Base-by-base conservation (phyloP, 2,329 filamentous ascomycete genomes). In the Beauveria caledonica region DNA sequence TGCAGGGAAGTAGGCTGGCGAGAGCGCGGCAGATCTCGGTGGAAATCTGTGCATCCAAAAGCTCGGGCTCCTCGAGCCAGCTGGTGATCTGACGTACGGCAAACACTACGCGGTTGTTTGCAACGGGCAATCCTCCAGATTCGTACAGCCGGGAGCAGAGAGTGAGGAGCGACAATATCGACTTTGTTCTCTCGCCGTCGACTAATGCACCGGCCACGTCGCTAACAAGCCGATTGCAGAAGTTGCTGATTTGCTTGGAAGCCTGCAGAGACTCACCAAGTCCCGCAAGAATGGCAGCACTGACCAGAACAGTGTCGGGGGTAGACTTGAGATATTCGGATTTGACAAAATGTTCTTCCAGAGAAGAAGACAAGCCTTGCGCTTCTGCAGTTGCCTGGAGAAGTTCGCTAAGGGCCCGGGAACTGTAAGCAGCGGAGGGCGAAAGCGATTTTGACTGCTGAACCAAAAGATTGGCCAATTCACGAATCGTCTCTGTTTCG, bases 61-160 rank as follows among this genome's bases (percentile, higher is more conserved):
- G 72, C 17, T 79, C 74, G 0, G 76, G 70, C 0, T 78, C 77
- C 15, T 86, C 81, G 0, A 92, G 75, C 84, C 89, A 92, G 9
- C 84, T 81, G 0, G 89, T 81, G 8, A 96, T 80, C 64, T 92
- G 87, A 68, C 89, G 90, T 46, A 93, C 84, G 9, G 93, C 86
- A 73, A 96, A 94, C 0, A 96, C 85, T 3, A 94, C 74, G 25
- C 92, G 83, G 67, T 92, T 86, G 49, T 80, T 83, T 1, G 82
- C 80, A 1, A 86, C 79, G 0, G 84, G 84, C 8, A 86, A 64
- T 62, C 80, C 74, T 2, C 77, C 80, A 0, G 70, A 53, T 25
- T 80, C 77, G 62, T 84, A 87, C 15, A 85, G 71, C 9, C 74
- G 70, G 61, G 82, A 71, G 60, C 76, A 79, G 8, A 80, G 72